A percentile compares a stretch with the other conserved stretches of the same genome.
phyloP scores from a whole-genome alignment of 1,284 basidiomycete species.

The Afroboletus lepidellus region DNA sequence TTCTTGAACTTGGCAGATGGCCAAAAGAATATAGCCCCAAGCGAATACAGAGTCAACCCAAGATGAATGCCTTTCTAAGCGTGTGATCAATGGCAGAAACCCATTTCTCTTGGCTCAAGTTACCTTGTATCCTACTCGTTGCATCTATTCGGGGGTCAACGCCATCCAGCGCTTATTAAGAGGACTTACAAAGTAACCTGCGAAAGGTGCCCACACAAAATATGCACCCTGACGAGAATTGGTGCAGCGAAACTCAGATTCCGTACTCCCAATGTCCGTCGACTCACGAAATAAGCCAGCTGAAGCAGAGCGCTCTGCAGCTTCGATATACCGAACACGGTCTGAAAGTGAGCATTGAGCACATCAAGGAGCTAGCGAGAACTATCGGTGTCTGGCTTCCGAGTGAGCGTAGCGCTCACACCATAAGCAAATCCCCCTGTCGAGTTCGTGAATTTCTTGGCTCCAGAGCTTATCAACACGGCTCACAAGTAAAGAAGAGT shows the following conservation, averaged over 20 bases:
- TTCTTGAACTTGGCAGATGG: constrained; percentile 66
- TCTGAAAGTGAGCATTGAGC: constrained; percentile 79
- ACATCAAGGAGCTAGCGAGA: constrained; percentile 72
- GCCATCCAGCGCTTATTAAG: not conserved
- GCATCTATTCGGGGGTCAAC: constrained; percentile 46
- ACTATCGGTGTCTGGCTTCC: not conserved
- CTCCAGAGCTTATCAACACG: not conserved
- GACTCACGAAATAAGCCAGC: constrained; percentile 73
- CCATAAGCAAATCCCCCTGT: constrained; percentile 76
- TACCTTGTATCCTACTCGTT: constrained; percentile 59
- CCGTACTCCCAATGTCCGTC: not conserved
- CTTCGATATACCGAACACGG: constrained; percentile 68
- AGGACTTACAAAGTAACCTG: constrained; percentile 50
- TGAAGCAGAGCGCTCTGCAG: constrained; percentile 83
- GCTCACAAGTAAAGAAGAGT: constrained; percentile 77
- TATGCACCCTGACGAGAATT: constrained; percentile 58
- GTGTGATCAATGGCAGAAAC: constrained; percentile 8
- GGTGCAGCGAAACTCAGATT: constrained; percentile 2
- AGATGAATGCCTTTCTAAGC: constrained; percentile 61
- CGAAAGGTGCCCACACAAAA: constrained; percentile 61
- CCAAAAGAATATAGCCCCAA: constrained; percentile 80
- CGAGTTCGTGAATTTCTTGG: not conserved
- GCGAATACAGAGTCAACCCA: constrained; percentile 68
- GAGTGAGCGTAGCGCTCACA: constrained; percentile 35
- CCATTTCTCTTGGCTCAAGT: not conserved